Evolutionary conservation across 225 moss, liverwort and hornwort species (phyloP).

Genomic region (Ulota crispa): DNA sequence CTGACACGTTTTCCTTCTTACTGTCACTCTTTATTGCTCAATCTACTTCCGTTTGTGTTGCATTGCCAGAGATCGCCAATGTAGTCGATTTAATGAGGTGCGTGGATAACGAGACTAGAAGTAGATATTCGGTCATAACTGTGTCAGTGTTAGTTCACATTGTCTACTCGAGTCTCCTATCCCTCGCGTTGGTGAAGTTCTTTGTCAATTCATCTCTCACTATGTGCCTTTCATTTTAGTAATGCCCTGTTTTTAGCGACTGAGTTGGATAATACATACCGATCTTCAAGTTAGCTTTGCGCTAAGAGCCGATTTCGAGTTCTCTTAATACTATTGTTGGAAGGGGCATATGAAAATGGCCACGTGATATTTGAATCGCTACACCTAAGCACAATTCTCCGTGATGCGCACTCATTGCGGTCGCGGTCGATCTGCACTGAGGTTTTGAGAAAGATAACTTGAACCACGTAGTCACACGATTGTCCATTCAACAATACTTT

Average conservation of each 20-base stretch:
- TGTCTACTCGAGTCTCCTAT: not conserved
- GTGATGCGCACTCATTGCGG: not conserved
- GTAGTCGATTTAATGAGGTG: not conserved
- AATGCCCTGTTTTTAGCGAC: not conserved
- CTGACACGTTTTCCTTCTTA: not conserved
- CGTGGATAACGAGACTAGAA: not conserved
- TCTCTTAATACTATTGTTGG: not conserved
- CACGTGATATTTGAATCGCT: not conserved
- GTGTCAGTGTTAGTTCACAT: not conserved
- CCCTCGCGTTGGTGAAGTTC: not conserved
- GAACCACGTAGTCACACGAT: not conserved
- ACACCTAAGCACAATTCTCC: not conserved
- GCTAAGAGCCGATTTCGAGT: not conserved
- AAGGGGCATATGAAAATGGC: not conserved
- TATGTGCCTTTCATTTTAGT: not conserved
- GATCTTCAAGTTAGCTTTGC: not conserved
- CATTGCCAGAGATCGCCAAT: not conserved
- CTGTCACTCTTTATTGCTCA: not conserved
- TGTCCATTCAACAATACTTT: not conserved
- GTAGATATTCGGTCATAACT: not conserved
- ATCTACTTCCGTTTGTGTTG: not conserved
- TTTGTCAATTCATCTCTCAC: not conserved
- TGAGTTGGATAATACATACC: not conserved
- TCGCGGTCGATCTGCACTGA: not conserved
- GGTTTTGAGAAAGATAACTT: not conserved